Conservation (phyloP, 306 rosid species). For the Pyrus communis region DNA sequence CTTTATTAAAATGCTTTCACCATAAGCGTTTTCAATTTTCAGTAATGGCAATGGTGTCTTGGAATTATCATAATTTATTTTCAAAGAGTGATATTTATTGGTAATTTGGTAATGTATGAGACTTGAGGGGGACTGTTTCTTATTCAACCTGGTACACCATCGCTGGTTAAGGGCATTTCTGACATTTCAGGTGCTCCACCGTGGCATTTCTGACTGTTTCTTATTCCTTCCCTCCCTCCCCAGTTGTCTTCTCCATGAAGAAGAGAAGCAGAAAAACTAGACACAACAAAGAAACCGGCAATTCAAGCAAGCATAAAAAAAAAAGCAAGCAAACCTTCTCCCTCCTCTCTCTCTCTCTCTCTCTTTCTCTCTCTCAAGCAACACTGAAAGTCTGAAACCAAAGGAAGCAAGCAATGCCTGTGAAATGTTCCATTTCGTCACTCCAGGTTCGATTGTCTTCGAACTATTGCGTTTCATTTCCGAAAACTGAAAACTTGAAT, state of each 20-base stretch:
- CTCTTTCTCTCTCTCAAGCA: background rate
- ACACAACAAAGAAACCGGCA: background rate
- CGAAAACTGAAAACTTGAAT: no score
- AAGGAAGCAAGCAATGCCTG: background rate
- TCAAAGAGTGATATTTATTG: background rate
- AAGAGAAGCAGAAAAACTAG: background rate
- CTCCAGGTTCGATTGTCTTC: constrained; percentile 16
- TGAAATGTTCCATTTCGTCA: background rate
- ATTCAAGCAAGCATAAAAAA: background rate
- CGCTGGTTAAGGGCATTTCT: background rate
- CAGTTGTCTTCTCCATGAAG: background rate
- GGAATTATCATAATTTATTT: background rate
- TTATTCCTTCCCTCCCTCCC: background rate
- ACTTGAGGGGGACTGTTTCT: background rate
- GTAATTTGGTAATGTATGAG: background rate
- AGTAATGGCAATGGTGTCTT: no score
- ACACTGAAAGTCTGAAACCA: background rate
- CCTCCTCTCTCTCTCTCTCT: background rate
- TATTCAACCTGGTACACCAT: background rate
- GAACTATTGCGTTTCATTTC: no score
- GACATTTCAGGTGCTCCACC: background rate
- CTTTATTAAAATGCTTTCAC: background rate
- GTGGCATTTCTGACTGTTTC: background rate
- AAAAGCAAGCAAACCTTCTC: background rate
- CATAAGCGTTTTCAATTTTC: background rate